These are phyloP conservation scores for Penicillium daleae DNA, from an alignment of 495 filamentous ascomycete genomes.

Conservation along the genomic window DNA sequence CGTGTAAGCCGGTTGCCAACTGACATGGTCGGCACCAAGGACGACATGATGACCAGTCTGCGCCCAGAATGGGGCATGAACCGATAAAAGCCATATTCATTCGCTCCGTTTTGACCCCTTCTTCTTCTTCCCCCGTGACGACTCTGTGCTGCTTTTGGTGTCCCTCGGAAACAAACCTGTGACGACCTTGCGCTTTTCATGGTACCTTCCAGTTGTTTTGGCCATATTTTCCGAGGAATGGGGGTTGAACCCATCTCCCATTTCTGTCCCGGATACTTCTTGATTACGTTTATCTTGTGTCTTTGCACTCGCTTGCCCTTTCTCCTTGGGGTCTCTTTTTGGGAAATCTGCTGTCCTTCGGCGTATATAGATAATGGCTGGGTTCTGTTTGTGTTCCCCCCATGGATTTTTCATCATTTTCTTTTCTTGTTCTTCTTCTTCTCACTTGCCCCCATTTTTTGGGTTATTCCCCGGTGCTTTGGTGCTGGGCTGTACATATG, in stretches of 20 bases:
- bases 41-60: conserved; percentile 69
- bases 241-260: background rate
- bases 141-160: conserved; percentile 39
- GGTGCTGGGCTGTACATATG: background rate
- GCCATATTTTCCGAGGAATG: background rate
- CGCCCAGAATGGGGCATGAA: conserved; percentile 78
- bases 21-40: conserved; percentile 79
- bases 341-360: conserved; percentile 28
- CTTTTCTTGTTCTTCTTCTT: conserved; percentile 8
- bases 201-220: conserved; percentile 30
- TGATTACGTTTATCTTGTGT: conserved; percentile 1
- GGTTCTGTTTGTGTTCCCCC: conserved; percentile 9
- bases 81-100: conserved; percentile 13
- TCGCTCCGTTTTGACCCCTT: background rate
- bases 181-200: conserved; percentile 37
- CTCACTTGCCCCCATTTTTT: background rate
- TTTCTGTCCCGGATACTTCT: conserved; percentile 15
- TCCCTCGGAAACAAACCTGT: conserved; percentile 27
- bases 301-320: conserved; percentile 10
- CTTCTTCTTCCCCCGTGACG: conserved; percentile 30
- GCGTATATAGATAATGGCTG: conserved; percentile 36
- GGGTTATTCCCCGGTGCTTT: background rate
- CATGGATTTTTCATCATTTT: conserved; percentile 23
- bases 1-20: conserved; percentile 84
- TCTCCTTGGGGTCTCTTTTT: conserved; percentile 19